These are phyloP conservation scores for Malus sylvestris DNA, from an alignment of 306 rosid genomes.

Conservation along the genomic window DNA sequence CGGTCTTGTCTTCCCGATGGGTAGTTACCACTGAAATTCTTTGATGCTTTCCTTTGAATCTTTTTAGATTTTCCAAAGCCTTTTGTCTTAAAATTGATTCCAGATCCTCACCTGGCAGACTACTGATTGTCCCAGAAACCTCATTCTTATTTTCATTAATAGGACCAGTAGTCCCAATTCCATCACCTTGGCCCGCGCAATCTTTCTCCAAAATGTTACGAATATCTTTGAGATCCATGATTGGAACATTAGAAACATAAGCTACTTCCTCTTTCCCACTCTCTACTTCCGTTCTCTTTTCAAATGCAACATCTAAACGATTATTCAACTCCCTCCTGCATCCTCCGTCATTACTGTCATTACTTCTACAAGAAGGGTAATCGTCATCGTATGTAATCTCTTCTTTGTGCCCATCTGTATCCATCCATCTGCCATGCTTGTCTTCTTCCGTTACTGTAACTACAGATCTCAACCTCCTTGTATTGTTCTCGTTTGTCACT, in stretches of 20 bases:
- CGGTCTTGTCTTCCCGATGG: slow-evolving; percentile 29
- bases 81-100: slow-evolving; percentile 67
- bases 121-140: slow-evolving; percentile 21
- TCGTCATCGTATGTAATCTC: slow-evolving; percentile 55
- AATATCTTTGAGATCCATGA: slow-evolving; percentile 11
- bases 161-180: slow-evolving; percentile 22
- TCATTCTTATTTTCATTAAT: slow-evolving; percentile 27
- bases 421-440: slow-evolving; percentile 27
- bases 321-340: slow-evolving; percentile 42
- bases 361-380: slow-evolving; percentile 62
- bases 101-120: slow-evolving; percentile 39
- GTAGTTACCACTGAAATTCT: slow-evolving; percentile 24
- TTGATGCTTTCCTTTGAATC: slow-evolving; percentile 40
- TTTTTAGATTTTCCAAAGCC: slow-evolving; percentile 81
- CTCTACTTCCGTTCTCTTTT: slow-evolving; percentile 29
- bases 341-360: slow-evolving; percentile 53
- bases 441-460: slow-evolving; percentile 37
- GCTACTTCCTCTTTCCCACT: slow-evolving; percentile 27
- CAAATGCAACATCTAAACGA: slow-evolving; percentile 18
- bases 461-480: slow-evolving; percentile 58
- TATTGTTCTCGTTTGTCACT: slow-evolving; percentile 24
- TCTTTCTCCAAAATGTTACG: background rate
- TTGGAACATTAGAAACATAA: slow-evolving; percentile 17
- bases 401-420: slow-evolving; percentile 43
- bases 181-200: slow-evolving; percentile 8